A percentile compares a stretch with the other conserved stretches of the same genome.
These are phyloP conservation scores for Metroxylon sagu DNA, from an alignment of 176 grass and related monocot genomes.

Conservation along the genomic window DNA sequence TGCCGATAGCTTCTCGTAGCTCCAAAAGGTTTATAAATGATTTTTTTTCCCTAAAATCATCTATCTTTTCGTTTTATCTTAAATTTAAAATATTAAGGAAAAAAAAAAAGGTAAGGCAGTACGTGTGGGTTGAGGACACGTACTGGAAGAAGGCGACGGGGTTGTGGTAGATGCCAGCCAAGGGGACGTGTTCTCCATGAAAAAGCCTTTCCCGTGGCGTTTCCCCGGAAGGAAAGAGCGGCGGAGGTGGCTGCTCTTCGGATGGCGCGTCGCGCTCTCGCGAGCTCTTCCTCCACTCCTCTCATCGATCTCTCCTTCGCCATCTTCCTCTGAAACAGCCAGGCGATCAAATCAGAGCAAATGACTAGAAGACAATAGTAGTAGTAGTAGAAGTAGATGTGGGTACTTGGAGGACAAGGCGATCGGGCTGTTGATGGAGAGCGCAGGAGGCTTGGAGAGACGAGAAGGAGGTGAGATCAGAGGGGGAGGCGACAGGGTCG, in stretches of 20 bases:
- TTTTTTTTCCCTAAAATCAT: no score
- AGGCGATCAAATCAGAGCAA: no score
- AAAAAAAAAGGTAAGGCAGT: not conserved
- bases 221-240: slow-evolving; percentile 12
- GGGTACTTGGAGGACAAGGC: no score
- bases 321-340: not conserved
- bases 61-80: no score
- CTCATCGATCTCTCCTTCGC: not conserved
- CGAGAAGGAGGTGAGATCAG: no score
- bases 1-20: no score
- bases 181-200: not conserved
- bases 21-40: no score
- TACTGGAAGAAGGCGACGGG: slow-evolving; percentile 39
- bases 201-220: not conserved
- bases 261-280: slow-evolving; percentile 14
- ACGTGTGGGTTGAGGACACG: not conserved
- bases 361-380: no score
- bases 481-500: no score
- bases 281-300: slow-evolving; percentile 31
- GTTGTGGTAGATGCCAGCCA: slow-evolving; percentile 32
- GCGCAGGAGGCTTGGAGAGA: no score
- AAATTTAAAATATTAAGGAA: not conserved
- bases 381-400: no score
- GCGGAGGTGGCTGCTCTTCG: slow-evolving; percentile 12
- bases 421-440: no score